These are phyloP conservation scores for Suillus brevipes DNA, from an alignment of 768 basidiomycete species.

Conservation along the genomic window DNA sequence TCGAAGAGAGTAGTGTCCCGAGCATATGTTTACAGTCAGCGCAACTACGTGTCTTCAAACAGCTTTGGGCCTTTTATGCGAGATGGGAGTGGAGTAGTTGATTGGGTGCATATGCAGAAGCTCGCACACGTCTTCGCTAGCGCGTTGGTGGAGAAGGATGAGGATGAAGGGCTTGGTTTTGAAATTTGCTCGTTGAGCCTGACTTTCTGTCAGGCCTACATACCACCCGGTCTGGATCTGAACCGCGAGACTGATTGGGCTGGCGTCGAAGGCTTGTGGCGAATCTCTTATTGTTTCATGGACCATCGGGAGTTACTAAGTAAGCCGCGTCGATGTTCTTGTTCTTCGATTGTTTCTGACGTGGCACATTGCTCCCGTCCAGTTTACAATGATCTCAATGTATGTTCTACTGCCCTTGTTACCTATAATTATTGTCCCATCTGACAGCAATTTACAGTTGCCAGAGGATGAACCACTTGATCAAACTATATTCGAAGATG, in stretches of 20 bases:
- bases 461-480: constrained; percentile 38
- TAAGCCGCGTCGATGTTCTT: constrained; percentile 34
- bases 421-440: not conserved
- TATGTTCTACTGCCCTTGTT: constrained; percentile 14
- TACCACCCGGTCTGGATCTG: constrained; percentile 40
- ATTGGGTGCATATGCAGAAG: constrained; percentile 61
- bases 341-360: constrained; percentile 1
- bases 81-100: constrained; percentile 44
- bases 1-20: constrained; percentile 42
- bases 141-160: constrained; percentile 46
- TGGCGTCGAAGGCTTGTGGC: constrained; percentile 58
- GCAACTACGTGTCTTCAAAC: constrained; percentile 51
- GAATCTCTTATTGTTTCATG: constrained; percentile 63
- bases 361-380: constrained; percentile 6
- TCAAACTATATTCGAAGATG: constrained; percentile 48
- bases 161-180: constrained; percentile 29
- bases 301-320: constrained; percentile 67
- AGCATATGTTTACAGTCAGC: constrained; percentile 61
- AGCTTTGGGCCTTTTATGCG: constrained; percentile 57
- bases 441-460: constrained; percentile 22
- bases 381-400: constrained; percentile 52
- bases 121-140: constrained; percentile 58
- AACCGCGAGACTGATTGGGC: constrained; percentile 32
- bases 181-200: constrained; percentile 46
- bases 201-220: constrained; percentile 52